phyloP scores from a whole-genome alignment of 2,329 filamentous ascomycete species.

The Dactylellina parvicollis region DNA sequence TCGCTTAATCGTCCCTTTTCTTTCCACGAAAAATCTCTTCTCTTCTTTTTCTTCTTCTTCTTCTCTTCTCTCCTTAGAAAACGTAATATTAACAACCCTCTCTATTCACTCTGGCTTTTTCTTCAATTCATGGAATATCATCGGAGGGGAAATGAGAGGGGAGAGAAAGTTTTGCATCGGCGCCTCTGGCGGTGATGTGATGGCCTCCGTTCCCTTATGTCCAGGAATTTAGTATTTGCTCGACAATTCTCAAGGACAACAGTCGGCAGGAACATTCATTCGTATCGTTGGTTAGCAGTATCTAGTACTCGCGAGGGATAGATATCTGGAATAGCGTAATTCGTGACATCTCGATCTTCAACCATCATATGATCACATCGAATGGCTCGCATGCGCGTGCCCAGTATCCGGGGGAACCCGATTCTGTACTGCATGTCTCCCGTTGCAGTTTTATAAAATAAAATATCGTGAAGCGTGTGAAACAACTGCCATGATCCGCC shows the following conservation, averaged over 20 bases:
- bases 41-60: conserved; percentile 3
- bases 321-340: background rate
- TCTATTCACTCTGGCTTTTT: conserved; percentile 55
- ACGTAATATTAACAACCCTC: conserved; percentile 54
- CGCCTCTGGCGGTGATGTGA: conserved; percentile 5
- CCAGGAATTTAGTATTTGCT: conserved; percentile 40
- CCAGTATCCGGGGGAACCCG: too few relatives aligned
- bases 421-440: too few relatives aligned
- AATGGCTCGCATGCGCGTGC: too few relatives aligned
- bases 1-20: background rate
- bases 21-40: conserved; percentile 17
- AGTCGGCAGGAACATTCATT: conserved; percentile 49
- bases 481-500: too few relatives aligned
- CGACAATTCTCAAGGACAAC: conserved; percentile 51
- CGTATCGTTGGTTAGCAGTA: background rate
- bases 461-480: too few relatives aligned
- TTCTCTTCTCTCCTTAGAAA: conserved; percentile 51
- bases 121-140: conserved; percentile 48
- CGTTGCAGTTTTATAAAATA: too few relatives aligned
- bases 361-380: too few relatives aligned
- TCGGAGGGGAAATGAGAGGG: conserved; percentile 54
- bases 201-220: conserved; percentile 53
- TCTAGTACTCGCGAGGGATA: background rate
- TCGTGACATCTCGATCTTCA: background rate
- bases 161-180: conserved; percentile 37